Evolutionary conservation across 352 stramenopile genomes (phyloP), one percentile per base, ranked within the genome.

Genomic region (Phytophthora colocasiae): DNA sequence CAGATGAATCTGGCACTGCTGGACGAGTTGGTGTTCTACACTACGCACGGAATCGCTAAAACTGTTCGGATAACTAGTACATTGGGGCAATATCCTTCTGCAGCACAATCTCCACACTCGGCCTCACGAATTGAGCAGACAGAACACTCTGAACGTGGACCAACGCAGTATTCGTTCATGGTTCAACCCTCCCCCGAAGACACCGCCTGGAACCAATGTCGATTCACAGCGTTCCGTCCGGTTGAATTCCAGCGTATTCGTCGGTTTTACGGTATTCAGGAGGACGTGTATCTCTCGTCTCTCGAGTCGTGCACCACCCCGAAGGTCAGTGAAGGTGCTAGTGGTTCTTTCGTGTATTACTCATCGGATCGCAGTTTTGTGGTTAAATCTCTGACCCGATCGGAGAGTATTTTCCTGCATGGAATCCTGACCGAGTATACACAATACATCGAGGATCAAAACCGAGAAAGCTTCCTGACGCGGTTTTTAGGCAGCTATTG

Each of bases 401-500:
- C 77, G 14, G 90, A 97, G 52, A 84, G 77, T 45, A 29, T 48
- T 11, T 92, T 91, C 44, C 65, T 97, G 2, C 74, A 88, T 41
- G 71, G 61, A 2, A 92, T 97, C 26, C 59, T 97, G 14, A 77
- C 81, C 24, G 53, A 57, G 8, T 97, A 96, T 61, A 72, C 73
- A 15, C 52, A 64, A 5, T 89, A 96, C 63, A 70, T 97, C 43
- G 54, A 66, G 26, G 61, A 64, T 2, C 52, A 80, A 15, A 71
- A 91, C 34, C 79, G 71, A 3, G 62, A 74, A 10, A 92, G 75
- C 14, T 92, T 96, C 38, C 64, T 97, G 6, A 94, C 84, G 26
- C 80, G 90, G 2, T 97, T 96, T 56, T 63, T 93, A 1, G 89
- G 90, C 6, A 92, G 85, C 63, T 93, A 96, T 63, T 87, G 83